A percentile compares a stretch with the other conserved stretches of the same genome.
Conservation (phyloP, 2,329 filamentous ascomycete genomes). For the Claviceps sp. region DNA sequence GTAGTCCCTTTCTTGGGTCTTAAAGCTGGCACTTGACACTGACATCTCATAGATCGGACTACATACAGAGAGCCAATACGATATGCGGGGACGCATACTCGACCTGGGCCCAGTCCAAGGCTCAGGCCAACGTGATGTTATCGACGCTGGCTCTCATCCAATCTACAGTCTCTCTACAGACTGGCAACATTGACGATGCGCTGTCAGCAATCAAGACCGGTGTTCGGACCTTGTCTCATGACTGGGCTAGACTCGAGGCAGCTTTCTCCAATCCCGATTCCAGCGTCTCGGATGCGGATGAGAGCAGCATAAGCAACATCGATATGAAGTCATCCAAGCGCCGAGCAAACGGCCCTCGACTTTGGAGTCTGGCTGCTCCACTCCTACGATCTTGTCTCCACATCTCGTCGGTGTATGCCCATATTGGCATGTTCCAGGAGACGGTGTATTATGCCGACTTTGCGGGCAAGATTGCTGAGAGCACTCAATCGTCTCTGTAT, state of each 20-base stretch:
- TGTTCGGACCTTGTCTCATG: conserved; percentile 40
- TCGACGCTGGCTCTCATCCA: conserved; percentile 36
- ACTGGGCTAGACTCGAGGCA: conserved; percentile 40
- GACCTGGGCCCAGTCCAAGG: conserved; percentile 21
- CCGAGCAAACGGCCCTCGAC: conserved; percentile 38
- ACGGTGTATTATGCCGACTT: conserved; percentile 81
- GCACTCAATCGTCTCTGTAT: conserved; percentile 49
- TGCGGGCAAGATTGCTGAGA: conserved; percentile 61
- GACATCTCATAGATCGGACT: conserved; percentile 13
- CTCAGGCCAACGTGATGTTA: conserved; percentile 18
- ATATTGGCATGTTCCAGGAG: conserved; percentile 78
- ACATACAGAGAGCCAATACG: conserved; percentile 26
- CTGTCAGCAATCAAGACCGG: conserved; percentile 43
- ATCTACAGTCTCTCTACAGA: conserved; percentile 51
- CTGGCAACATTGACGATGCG: conserved; percentile 44
- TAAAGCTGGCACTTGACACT: neutral
- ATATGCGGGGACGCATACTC: conserved; percentile 18
- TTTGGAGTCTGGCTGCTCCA: conserved; percentile 67
- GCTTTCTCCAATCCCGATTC: conserved; percentile 13
- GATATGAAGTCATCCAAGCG: conserved; percentile 12
- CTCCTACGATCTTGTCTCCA: conserved; percentile 60
- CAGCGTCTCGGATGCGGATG: conserved; percentile 14
- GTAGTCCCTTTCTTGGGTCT: neutral
- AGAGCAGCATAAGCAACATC: conserved; percentile 13
- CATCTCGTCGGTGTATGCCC: conserved; percentile 64